These are phyloP conservation scores for Xerocomus brunneocitrinus DNA, from an alignment of 768 basidiomycete species.

Conservation along the genomic window DNA sequence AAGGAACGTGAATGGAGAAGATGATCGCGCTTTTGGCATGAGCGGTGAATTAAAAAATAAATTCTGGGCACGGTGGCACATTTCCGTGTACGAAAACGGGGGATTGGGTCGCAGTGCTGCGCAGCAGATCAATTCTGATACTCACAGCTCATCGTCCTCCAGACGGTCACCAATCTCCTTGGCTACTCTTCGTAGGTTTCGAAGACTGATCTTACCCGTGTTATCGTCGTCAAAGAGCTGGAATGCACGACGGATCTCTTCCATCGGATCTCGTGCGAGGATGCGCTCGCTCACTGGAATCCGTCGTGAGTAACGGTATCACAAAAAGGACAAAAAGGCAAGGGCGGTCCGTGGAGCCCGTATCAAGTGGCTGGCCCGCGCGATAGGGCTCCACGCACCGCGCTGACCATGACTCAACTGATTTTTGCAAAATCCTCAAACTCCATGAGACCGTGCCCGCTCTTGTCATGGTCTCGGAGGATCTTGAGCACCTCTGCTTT, in stretches of 20 bases:
- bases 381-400: too few relatives aligned
- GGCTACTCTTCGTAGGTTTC: conserved; percentile 89
- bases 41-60: conserved; percentile 26
- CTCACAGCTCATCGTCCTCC: conserved; percentile 95
- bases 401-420: conserved; percentile 42
- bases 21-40: conserved; percentile 20
- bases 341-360: not conserved
- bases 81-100: conserved; percentile 25
- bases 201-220: conserved; percentile 89
- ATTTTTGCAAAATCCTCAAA: conserved; percentile 93
- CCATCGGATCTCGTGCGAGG: conserved; percentile 90
- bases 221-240: conserved; percentile 95
- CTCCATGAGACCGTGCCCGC: conserved; percentile 78
- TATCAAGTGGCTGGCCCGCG: too few relatives aligned
- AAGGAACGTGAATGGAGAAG: conserved; percentile 24
- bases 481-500: conserved; percentile 97
- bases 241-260: conserved; percentile 94
- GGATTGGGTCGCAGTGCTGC: conserved; percentile 27
- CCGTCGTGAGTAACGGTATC: conserved; percentile 18
- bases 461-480: conserved; percentile 85
- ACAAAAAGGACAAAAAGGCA: not conserved
- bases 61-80: conserved; percentile 14
- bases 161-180: conserved; percentile 95
- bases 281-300: conserved; percentile 88
- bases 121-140: conserved; percentile 20